phyloP scores from a whole-genome alignment of 805 yeast genomes.

The Hanseniaspora singularis region DNA sequence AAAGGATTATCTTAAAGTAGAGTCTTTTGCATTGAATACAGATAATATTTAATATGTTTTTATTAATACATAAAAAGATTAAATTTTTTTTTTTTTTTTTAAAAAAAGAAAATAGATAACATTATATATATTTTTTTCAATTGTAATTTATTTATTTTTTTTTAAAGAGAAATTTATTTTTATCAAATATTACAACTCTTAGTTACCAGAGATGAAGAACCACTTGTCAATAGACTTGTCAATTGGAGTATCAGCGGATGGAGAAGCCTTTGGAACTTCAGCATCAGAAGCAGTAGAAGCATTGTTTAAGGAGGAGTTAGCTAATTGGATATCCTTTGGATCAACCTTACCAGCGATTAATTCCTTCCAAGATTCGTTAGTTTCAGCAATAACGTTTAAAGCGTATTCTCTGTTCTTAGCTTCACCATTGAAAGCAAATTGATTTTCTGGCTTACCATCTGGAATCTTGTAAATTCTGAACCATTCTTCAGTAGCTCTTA shows the following conservation, averaged over 20 bases:
- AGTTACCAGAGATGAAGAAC: conserved; percentile 90
- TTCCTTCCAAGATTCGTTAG: conserved; percentile 71
- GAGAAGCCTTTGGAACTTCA: conserved; percentile 57
- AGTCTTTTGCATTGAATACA: conserved; percentile 45
- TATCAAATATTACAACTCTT: conserved; percentile 20
- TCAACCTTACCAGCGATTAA: conserved; percentile 56
- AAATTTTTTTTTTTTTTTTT: neutral
- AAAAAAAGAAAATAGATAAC: too few species aligned
- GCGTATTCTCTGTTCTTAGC: conserved; percentile 82
- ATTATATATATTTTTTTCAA: neutral
- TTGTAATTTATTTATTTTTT: neutral
- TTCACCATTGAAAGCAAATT: conserved; percentile 92
- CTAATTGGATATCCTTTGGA: conserved; percentile 56
- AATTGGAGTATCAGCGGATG: conserved; percentile 79
- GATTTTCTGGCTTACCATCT: conserved; percentile 94
- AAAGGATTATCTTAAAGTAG: conserved; percentile 59
- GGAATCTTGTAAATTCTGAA: conserved; percentile 96
- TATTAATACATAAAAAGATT: neutral
- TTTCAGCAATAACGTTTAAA: conserved; percentile 68
- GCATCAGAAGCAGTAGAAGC: conserved; percentile 43
- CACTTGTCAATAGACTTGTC: conserved; percentile 95
- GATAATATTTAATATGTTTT: neutral
- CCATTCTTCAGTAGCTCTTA: conserved; percentile 95
- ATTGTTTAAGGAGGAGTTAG: conserved; percentile 58
- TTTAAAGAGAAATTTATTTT: neutral